Evolutionary conservation across 2,329 filamentous ascomycete species (phyloP).

Genomic region (Botrytis hyacinthi): DNA sequence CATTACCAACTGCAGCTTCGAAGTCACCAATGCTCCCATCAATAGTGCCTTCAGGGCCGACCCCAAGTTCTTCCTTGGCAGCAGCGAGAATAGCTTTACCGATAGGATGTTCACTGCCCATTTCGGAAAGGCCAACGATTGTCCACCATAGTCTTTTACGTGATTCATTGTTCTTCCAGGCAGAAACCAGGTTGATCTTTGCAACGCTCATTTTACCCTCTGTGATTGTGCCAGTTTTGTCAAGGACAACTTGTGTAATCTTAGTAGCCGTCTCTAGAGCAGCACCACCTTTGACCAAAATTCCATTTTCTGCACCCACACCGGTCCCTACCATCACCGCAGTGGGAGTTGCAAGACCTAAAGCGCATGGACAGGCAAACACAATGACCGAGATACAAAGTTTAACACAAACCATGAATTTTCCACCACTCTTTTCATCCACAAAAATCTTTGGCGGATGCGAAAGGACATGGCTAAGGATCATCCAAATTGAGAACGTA

Average conservation of each 20-base stretch:
- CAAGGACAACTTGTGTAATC: slow-evolving; percentile 84
- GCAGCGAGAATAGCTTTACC: slow-evolving; percentile 80
- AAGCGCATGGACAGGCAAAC: slow-evolving; percentile 93
- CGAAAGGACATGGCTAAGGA: slow-evolving; percentile 80
- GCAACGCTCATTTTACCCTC: slow-evolving; percentile 94
- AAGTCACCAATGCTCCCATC: slow-evolving; percentile 87
- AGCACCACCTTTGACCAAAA: slow-evolving; percentile 95
- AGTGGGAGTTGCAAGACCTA: slow-evolving; percentile 93
- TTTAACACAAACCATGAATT: slow-evolving; percentile 94
- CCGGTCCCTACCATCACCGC: slow-evolving; percentile 99
- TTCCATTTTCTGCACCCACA: slow-evolving; percentile 90
- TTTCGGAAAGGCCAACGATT: slow-evolving; percentile 91
- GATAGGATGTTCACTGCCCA: slow-evolving; percentile 92
- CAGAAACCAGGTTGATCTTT: slow-evolving; percentile 60
- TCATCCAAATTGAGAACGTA: slow-evolving; percentile 92
- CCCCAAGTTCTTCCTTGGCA: slow-evolving; percentile 71
- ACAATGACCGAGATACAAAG: slow-evolving; percentile 98
- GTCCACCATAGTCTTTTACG: slow-evolving; percentile 85
- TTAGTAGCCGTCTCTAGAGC: slow-evolving; percentile 88
- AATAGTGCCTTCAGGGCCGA: slow-evolving; percentile 69
- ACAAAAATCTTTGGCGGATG: slow-evolving; percentile 89
- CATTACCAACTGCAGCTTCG: slow-evolving; percentile 76
- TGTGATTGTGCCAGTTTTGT: slow-evolving; percentile 95
- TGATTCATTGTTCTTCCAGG: slow-evolving; percentile 69
- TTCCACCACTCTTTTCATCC: slow-evolving; percentile 77